Percentiles rank a stretch among this genome's conserved stretches.
phyloP scores from a whole-genome alignment of 345 rosid species.

The Firmiana major region DNA sequence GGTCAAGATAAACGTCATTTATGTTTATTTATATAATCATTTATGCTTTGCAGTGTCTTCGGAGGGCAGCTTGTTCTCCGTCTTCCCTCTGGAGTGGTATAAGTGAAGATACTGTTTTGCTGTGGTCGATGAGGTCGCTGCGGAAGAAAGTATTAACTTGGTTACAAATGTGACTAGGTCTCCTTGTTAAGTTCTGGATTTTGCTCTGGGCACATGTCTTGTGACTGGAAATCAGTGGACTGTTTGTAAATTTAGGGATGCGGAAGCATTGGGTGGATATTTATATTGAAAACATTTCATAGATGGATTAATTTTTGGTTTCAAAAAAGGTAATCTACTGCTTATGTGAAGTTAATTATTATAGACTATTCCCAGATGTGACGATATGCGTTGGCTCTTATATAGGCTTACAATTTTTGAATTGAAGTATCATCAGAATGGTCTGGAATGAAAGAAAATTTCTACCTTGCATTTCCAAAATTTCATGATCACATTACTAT shows the following conservation, averaged over 20 bases:
- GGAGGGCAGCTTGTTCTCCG: conserved; percentile 99
- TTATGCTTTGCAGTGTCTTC: conserved; percentile 61
- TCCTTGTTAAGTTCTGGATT: conserved; percentile 12
- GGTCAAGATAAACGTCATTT: not conserved
- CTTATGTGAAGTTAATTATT: conserved; percentile 1
- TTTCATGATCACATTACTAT: not conserved
- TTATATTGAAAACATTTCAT: conserved; percentile 18
- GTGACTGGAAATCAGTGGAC: conserved; percentile 23
- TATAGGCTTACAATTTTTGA: not conserved
- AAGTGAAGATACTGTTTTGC: conserved; percentile 17
- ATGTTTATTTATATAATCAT: not conserved
- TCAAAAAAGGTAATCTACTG: not conserved
- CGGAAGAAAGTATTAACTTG: conserved; percentile 1
- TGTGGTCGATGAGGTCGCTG: conserved; percentile 12
- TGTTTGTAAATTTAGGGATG: conserved; percentile 32
- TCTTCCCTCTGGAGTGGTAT: conserved; percentile 97
- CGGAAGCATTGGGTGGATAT: conserved; percentile 26
- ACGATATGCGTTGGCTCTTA: not conserved
- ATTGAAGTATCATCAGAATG: not conserved
- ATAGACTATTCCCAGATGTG: not conserved
- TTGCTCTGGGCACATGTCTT: conserved; percentile 2
- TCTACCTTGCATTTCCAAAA: not conserved
- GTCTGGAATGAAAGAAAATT: not conserved
- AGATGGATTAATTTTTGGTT: conserved; percentile 6
- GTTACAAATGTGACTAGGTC: conserved; percentile 12